Evolutionary conservation across 192 early-diverging fungal genomes (phyloP).

Genomic region (Backusella westeae): DNA sequence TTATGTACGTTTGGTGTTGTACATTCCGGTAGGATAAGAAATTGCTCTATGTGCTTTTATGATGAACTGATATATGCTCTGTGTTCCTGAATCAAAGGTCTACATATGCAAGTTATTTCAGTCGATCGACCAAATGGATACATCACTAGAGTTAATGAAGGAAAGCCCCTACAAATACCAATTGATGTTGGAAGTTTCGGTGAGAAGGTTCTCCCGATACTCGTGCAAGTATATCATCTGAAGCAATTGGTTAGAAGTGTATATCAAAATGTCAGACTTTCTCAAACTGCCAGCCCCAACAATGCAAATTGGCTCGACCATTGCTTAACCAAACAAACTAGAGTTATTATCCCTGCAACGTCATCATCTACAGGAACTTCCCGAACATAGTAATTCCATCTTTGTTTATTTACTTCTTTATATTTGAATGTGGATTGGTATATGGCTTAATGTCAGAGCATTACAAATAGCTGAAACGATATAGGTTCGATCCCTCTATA

Average conservation of each 20-base stretch:
- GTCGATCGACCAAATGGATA: conserved; percentile 10
- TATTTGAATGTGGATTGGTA: conserved; percentile 10
- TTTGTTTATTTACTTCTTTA: conserved; percentile 12
- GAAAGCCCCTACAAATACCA: conserved; percentile 15
- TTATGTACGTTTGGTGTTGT: conserved; percentile 9
- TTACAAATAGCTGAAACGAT: conserved; percentile 8
- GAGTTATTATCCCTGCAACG: conserved; percentile 9
- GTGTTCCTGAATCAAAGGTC: conserved; percentile 11
- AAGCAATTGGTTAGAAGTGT: conserved; percentile 13
- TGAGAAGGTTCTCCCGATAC: conserved; percentile 14
- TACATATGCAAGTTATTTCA: conserved; percentile 17
- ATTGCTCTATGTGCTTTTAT: conserved; percentile 11
- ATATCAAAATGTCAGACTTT: conserved; percentile 14
- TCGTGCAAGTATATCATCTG: conserved; percentile 18
- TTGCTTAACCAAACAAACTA: conserved; percentile 14
- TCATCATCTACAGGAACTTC: conserved; percentile 10
- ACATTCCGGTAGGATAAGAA: conserved; percentile 9
- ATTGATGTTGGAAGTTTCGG: conserved; percentile 13
- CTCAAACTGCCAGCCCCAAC: background rate
- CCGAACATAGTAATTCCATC: conserved; percentile 8
- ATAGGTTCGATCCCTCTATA: conserved; percentile 9
- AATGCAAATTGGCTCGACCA: conserved; percentile 13
- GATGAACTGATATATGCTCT: too few species aligned
- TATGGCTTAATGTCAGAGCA: conserved; percentile 11
- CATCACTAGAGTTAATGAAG: conserved; percentile 11